Conservation (phyloP, 2,329 filamentous ascomycete species). For the Sporothrix sp. region DNA sequence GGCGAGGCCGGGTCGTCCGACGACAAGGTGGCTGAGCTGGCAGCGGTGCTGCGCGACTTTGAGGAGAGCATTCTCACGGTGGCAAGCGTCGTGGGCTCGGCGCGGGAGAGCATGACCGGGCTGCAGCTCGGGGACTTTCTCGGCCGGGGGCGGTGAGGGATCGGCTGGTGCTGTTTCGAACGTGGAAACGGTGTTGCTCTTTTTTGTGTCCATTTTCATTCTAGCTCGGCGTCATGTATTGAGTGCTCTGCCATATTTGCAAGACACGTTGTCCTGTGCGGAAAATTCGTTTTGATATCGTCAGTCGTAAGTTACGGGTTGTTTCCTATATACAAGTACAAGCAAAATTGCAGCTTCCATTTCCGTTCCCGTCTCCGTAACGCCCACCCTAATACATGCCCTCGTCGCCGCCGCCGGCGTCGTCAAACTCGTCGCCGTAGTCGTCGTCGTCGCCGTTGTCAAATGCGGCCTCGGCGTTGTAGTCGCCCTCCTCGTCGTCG, state of each 20-base stretch:
- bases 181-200: neutral
- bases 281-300: neutral
- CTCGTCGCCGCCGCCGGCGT: conserved; percentile 34
- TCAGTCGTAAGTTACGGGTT: neutral
- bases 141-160: conserved; percentile 20
- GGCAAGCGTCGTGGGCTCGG: conserved; percentile 48
- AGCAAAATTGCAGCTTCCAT: too few relatives aligned
- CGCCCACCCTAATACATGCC: conserved; percentile 18
- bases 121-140: conserved; percentile 43
- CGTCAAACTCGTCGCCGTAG: conserved; percentile 36
- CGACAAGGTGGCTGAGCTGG: conserved; percentile 41
- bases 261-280: too few relatives aligned
- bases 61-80: conserved; percentile 55
- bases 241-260: neutral
- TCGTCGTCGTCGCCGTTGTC: conserved; percentile 47
- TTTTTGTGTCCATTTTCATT: neutral
- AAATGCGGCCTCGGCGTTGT: conserved; percentile 52
- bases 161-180: too few relatives aligned
- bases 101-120: conserved; percentile 51
- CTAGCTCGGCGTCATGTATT: neutral
- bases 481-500: conserved; percentile 51
- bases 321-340: neutral
- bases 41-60: conserved; percentile 52
- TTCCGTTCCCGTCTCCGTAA: too few relatives aligned
- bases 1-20: conserved; percentile 30